These are phyloP conservation scores for Picochlorum costavermella DNA, from an alignment of 139 green algal species.

Conservation along the genomic window DNA sequence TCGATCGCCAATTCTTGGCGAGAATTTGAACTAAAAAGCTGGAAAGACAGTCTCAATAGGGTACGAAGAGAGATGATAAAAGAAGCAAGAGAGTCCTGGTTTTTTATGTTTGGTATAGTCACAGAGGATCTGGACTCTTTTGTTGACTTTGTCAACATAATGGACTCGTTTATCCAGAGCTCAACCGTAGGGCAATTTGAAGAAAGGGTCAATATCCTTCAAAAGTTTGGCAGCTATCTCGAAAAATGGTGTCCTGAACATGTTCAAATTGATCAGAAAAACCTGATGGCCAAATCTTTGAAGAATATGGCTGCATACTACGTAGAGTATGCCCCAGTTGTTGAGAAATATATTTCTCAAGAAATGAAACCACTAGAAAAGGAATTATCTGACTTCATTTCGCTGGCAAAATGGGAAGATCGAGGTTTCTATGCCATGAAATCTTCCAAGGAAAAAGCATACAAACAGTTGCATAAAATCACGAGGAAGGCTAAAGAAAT, in stretches of 20 bases:
- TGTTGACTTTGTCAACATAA: conserved; percentile 23
- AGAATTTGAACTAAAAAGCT: conserved; percentile 77
- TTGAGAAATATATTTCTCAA: conserved; percentile 42
- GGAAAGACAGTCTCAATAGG: conserved; percentile 57
- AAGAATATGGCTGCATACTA: conserved; percentile 78
- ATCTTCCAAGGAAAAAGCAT: conserved; percentile 67
- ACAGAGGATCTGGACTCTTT: conserved; percentile 10
- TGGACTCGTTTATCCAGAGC: conserved; percentile 87
- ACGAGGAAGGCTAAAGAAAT: conserved; percentile 10
- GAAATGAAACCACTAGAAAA: conserved; percentile 64
- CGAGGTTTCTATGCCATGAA: conserved; percentile 83
- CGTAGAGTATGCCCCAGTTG: conserved; percentile 55
- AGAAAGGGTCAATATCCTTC: conserved; percentile 68
- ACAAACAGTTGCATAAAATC: conserved; percentile 79
- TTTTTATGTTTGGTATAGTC: conserved; percentile 81
- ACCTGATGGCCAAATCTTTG: conserved; percentile 29
- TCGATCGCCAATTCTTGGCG: conserved; percentile 81
- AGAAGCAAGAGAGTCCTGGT: conserved; percentile 71
- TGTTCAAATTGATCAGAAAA: too few species aligned
- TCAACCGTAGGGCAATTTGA: conserved; percentile 80
- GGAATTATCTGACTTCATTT: conserved; percentile 87
- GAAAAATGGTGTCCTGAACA: neutral
- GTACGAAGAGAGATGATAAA: neutral
- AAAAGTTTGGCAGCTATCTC: conserved; percentile 35
- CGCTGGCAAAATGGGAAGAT: conserved; percentile 96